Percentiles rank a stretch among this genome's conserved stretches.
Conservation (phyloP, 345 rosid species). For the Nasturtium officinale region DNA sequence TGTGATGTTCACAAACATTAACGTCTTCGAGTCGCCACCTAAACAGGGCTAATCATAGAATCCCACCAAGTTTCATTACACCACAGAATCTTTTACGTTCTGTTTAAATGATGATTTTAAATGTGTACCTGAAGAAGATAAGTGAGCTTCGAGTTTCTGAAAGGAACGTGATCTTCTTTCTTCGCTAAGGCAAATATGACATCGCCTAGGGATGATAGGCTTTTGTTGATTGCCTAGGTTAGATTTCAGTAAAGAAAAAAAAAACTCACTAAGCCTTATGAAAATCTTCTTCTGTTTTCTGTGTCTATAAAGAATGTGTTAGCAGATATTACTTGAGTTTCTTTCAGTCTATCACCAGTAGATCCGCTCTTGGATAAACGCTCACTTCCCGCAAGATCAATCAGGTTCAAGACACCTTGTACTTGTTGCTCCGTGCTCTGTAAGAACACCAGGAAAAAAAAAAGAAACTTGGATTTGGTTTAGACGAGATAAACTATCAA, state of each 20-base stretch:
- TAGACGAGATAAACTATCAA: slow-evolving; percentile 7
- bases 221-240: slow-evolving; percentile 87
- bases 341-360: slow-evolving; percentile 89
- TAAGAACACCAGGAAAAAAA: neutral
- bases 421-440: slow-evolving; percentile 95
- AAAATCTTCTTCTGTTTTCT: neutral
- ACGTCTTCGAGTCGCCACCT: slow-evolving; percentile 94
- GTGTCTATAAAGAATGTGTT: slow-evolving; percentile 1
- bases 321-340: slow-evolving; percentile 77
- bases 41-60: slow-evolving; percentile 75
- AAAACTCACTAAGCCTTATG: slow-evolving; percentile 2
- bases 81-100: slow-evolving; percentile 10
- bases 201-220: slow-evolving; percentile 86
- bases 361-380: slow-evolving; percentile 96
- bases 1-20: slow-evolving; percentile 92
- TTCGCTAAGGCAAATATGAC: slow-evolving; percentile 90
- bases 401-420: slow-evolving; percentile 91
- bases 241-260: slow-evolving; percentile 1
- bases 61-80: slow-evolving; percentile 25
- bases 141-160: slow-evolving; percentile 94
- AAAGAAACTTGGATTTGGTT: neutral
- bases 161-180: slow-evolving; percentile 97
- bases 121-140: slow-evolving; percentile 90
- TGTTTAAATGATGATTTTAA: neutral
- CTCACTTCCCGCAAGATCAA: slow-evolving; percentile 99